Conservation (phyloP, 2,329 filamentous ascomycete species). For the Nemania diffusa region DNA sequence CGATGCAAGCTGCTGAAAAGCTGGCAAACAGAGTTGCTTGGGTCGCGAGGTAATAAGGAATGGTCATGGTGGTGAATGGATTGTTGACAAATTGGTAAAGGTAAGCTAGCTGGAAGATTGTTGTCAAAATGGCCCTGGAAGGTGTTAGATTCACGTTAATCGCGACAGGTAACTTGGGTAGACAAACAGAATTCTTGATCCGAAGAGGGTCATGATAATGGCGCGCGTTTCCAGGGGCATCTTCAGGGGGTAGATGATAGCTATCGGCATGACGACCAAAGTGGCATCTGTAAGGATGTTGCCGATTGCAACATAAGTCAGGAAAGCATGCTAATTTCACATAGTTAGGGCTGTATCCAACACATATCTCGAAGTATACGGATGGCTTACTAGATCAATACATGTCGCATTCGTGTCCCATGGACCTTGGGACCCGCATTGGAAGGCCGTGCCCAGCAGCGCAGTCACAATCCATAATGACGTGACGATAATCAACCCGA, state of each 20-base stretch:
- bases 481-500: neutral
- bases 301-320: constrained; percentile 1
- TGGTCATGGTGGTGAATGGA: neutral
- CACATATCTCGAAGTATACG: neutral
- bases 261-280: constrained; percentile 7
- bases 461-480: constrained; percentile 17
- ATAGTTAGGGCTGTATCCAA: neutral
- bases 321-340: constrained; percentile 7
- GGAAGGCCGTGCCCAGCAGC: constrained; percentile 15
- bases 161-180: neutral
- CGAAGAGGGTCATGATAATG: constrained; percentile 16
- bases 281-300: constrained; percentile 18
- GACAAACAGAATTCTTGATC: constrained; percentile 8
- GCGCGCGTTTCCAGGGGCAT: constrained; percentile 10
- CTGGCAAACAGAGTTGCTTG: constrained; percentile 12
- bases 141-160: neutral
- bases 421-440: constrained; percentile 21
- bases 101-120: constrained; percentile 1
- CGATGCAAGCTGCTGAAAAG: constrained; percentile 13
- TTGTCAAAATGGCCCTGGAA: neutral
- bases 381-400: constrained; percentile 10
- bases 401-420: constrained; percentile 17
- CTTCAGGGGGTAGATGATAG: constrained; percentile 23
- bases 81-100: neutral
- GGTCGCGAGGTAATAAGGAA: constrained; percentile 16